Evolutionary conservation across 2,329 filamentous ascomycete species (phyloP).

Genomic region (Ophiostoma triangulosporum): DNA sequence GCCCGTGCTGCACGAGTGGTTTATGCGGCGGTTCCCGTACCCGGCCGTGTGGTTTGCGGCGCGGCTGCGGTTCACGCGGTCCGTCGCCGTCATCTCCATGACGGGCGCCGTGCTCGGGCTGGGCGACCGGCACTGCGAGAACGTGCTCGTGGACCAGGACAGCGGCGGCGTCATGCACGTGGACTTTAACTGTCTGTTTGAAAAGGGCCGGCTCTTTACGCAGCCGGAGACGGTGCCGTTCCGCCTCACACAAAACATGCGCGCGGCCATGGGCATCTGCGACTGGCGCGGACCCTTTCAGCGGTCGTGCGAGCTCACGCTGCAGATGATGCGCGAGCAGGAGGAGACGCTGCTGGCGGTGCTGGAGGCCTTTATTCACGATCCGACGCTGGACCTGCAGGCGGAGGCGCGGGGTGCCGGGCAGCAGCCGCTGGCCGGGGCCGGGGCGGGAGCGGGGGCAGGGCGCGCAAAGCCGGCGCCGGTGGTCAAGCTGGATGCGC

Average conservation of each 20-base stretch:
- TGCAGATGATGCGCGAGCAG: slow-evolving; percentile 73
- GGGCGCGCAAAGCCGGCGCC: slow-evolving; percentile 30
- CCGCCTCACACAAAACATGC: slow-evolving; percentile 96
- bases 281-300: slow-evolving; percentile 90
- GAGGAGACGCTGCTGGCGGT: slow-evolving; percentile 97
- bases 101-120: slow-evolving; percentile 88
- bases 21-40: slow-evolving; percentile 86
- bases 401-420: slow-evolving; percentile 7
- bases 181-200: slow-evolving; percentile 98
- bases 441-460: not conserved
- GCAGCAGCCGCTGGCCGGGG: slow-evolving; percentile 26
- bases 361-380: slow-evolving; percentile 90
- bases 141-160: slow-evolving; percentile 86
- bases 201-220: slow-evolving; percentile 90
- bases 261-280: slow-evolving; percentile 90
- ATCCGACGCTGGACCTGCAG: slow-evolving; percentile 88
- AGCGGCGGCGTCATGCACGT: slow-evolving; percentile 94
- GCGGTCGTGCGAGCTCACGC: slow-evolving; percentile 77
- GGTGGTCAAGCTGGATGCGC: not conserved
- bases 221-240: slow-evolving; percentile 94
- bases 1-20: slow-evolving; percentile 83
- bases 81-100: slow-evolving; percentile 99
- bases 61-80: slow-evolving; percentile 77
- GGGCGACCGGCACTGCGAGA: slow-evolving; percentile 92
- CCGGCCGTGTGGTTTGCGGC: slow-evolving; percentile 86